Conservation (phyloP, 129 eudicot genomes). For the Arctium lappa region DNA sequence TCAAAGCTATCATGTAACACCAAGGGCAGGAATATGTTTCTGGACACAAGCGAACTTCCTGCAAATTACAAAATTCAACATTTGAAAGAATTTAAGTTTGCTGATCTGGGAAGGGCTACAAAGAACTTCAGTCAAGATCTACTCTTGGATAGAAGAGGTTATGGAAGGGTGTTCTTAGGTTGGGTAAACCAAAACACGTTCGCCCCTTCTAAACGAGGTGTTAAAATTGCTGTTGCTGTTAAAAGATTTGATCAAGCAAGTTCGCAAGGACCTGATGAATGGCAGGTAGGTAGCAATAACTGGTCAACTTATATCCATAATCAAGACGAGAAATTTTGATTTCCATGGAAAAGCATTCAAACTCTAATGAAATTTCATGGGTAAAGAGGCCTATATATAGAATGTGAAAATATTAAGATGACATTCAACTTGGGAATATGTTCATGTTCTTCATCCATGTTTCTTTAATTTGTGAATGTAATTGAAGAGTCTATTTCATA, state of each 20-base stretch:
- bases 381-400: too few relatives aligned
- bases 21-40: background rate
- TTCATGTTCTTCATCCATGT: background rate
- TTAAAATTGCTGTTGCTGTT: slow-evolving; percentile 33
- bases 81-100: slow-evolving; percentile 18
- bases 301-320: background rate
- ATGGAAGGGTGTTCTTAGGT: slow-evolving; percentile 25
- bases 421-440: background rate
- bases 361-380: too few relatives aligned
- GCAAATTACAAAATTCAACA: background rate
- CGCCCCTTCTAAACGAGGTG: slow-evolving; percentile 26
- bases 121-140: slow-evolving; percentile 16
- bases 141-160: slow-evolving; percentile 22
- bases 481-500: too few relatives aligned
- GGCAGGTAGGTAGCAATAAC: slow-evolving; percentile 21
- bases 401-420: too few relatives aligned
- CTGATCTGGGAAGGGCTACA: slow-evolving; percentile 30
- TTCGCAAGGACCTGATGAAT: background rate
- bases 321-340: background rate
- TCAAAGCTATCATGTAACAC: slow-evolving; percentile 6
- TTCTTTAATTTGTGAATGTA: background rate
- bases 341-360: too few relatives aligned
- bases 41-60: background rate
- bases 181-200: slow-evolving; percentile 25
- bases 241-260: background rate